A percentile compares a stretch with the other conserved stretches of the same genome.
Evolutionary conservation across 2,329 filamentous ascomycete species (phyloP).

Genomic region (Cytospora mali): DNA sequence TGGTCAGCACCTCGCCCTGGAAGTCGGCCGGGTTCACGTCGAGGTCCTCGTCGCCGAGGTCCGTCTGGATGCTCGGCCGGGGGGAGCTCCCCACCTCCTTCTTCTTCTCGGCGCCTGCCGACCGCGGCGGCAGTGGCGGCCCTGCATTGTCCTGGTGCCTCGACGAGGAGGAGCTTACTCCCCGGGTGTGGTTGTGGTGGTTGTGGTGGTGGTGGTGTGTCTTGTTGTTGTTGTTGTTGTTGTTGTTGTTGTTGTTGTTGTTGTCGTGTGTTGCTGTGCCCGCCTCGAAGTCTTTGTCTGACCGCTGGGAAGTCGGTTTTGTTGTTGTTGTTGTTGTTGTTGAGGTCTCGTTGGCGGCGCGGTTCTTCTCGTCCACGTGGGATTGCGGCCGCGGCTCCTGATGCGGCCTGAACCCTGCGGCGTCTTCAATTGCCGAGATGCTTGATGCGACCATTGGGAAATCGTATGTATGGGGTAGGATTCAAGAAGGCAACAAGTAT

Average conservation of each 20-base stretch:
- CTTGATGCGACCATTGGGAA: constrained; percentile 21
- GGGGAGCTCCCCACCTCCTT: constrained; percentile 15
- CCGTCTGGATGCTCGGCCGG: constrained; percentile 21
- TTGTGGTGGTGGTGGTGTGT: too few species aligned
- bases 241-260: too few species aligned
- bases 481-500: not conserved
- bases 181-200: too few species aligned
- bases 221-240: too few species aligned
- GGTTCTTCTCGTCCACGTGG: constrained; percentile 17
- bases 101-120: constrained; percentile 12
- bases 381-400: constrained; percentile 1
- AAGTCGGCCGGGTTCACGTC: constrained; percentile 49
- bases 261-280: not conserved
- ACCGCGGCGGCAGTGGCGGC: constrained; percentile 6
- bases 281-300: constrained; percentile 1
- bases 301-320: too few species aligned
- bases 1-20: constrained; percentile 56
- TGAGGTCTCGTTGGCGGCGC: constrained; percentile 14
- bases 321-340: not conserved
- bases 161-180: constrained; percentile 7
- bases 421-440: constrained; percentile 1
- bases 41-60: constrained; percentile 33
- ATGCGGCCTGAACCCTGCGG: constrained; percentile 3
- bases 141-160: not conserved
- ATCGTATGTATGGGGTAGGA: not conserved